Base-by-base conservation (phyloP, 177 flowering plant genomes). In the Vitis hybrid region DNA sequence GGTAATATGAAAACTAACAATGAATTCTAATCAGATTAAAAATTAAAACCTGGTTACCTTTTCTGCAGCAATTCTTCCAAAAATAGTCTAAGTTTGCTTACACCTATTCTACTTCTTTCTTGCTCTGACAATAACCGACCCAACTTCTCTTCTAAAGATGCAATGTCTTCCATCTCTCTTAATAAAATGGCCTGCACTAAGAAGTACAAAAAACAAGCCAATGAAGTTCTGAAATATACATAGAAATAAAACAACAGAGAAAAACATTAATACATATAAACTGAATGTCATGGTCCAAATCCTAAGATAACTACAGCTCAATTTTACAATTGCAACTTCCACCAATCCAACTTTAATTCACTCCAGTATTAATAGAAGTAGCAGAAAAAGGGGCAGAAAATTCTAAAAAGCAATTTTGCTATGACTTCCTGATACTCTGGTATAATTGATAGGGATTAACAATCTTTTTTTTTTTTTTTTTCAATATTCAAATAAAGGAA, bases 91-190 rank as follows among this genome's bases (percentile, higher is more conserved):
- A 94, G 94, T 74, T 83, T 94, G 87, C 94, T 92, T 52, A 94
- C 87, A 66, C 98, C 98, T 68, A 91, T 91, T 76, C 95, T 82
- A 79, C 88, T 88, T 76, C 89, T 90, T 83, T 94, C 98, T 79
- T 90, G 89, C 51, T 82, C 80, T 56, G 97, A 85, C 61, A 94
- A 79, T 65, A 87, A 14, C 71, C 98, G 77, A 32, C 93, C 90
- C 73, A 94, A 77, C 82, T 94, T 94, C 72, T 90, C 94, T 79
- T 92, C 97, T 81, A 92, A 81, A 57, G 84, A 76, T 68, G 89
- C 77, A 74, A 87, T 40, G 79, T 94, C 98, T 80, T 91, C 97
- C 79, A 81, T 75, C 83, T 94, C 98, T 75, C 98, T 85, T 67
- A 77, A 71, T 18, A 84, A 82, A 68, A 94, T 72, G 55, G 98